These are phyloP conservation scores for Saccharomycopsis sp. DNA, from an alignment of 805 yeast species.

Conservation along the genomic window DNA sequence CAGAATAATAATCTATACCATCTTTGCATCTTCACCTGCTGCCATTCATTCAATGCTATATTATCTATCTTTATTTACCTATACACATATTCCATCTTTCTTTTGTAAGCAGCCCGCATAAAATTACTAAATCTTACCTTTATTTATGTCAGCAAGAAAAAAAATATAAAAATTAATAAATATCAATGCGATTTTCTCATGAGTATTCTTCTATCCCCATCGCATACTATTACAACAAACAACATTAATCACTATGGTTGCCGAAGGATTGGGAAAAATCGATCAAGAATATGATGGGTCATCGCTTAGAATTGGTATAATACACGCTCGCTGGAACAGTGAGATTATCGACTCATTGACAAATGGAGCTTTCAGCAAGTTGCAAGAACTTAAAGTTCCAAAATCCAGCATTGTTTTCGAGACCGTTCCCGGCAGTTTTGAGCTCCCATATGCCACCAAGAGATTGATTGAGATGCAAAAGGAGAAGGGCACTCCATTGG, in stretches of 20 bases:
- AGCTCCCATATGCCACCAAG: conserved; percentile 77
- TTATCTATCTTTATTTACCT: too few relatives aligned
- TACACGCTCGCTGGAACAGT: conserved; percentile 94
- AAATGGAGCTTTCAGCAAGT: conserved; percentile 58
- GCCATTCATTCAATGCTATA: too few relatives aligned
- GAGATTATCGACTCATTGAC: conserved; percentile 71
- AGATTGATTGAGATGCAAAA: conserved; percentile 36
- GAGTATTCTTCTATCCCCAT: neutral
- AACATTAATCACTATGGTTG: conserved; percentile 15
- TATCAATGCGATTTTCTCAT: neutral
- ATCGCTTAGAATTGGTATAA: conserved; percentile 64
- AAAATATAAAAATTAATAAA: neutral
- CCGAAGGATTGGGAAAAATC: conserved; percentile 64
- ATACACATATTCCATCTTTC: too few relatives aligned
- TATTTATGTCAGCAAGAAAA: neutral
- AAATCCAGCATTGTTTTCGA: conserved; percentile 71
- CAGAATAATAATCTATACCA: too few relatives aligned
- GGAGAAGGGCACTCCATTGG: conserved; percentile 41
- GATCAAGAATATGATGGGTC: conserved; percentile 67
- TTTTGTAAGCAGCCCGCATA: neutral
- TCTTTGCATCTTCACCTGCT: too few relatives aligned
- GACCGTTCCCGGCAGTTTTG: conserved; percentile 92
- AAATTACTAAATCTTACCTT: neutral
- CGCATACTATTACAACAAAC: neutral
- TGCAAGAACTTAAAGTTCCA: conserved; percentile 58